A percentile compares a stretch with the other conserved stretches of the same genome.
Evolutionary conservation across 2,329 filamentous ascomycete genomes (phyloP).

Genomic region (Ascochyta fabae): DNA sequence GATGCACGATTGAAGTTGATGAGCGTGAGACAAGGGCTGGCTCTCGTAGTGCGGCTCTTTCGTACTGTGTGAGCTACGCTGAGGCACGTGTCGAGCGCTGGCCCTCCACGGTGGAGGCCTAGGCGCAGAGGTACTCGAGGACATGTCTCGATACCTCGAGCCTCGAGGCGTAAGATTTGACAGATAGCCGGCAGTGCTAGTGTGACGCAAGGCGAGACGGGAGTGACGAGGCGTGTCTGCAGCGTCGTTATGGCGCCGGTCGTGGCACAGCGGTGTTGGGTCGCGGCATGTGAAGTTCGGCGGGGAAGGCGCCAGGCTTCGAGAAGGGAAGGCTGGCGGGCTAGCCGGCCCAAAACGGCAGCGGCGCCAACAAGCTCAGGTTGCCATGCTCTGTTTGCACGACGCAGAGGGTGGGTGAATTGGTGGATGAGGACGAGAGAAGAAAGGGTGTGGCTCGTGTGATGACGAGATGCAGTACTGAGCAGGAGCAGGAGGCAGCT

Average conservation of each 20-base stretch:
- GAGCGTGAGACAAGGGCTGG: conserved; percentile 11
- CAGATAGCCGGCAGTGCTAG: conserved; percentile 13
- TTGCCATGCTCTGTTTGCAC: background rate
- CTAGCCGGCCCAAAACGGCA: conserved; percentile 10
- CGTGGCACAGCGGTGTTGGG: conserved; percentile 11
- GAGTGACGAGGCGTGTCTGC: conserved; percentile 17
- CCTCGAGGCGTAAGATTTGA: conserved; percentile 7
- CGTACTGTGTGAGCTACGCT: background rate
- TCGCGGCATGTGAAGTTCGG: conserved; percentile 16
- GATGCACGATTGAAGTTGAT: conserved; percentile 3
- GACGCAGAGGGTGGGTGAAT: background rate
- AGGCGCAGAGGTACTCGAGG: background rate
- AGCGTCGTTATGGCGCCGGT: conserved; percentile 13
- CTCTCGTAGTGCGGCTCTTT: conserved; percentile 4
- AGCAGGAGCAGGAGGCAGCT: too few relatives aligned
- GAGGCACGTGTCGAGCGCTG: conserved; percentile 8
- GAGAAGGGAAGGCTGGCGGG: conserved; percentile 9
- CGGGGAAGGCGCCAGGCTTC: conserved; percentile 19
- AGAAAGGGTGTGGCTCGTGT: background rate
- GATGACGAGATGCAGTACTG: background rate
- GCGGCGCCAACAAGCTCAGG: background rate
- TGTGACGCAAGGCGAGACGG: conserved; percentile 20
- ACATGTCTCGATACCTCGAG: background rate
- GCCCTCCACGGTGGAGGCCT: background rate
- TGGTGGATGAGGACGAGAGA: background rate